These are phyloP conservation scores for Umbilicus rupestris DNA, from an alignment of 164 flowering plant genomes.

Conservation along the genomic window DNA sequence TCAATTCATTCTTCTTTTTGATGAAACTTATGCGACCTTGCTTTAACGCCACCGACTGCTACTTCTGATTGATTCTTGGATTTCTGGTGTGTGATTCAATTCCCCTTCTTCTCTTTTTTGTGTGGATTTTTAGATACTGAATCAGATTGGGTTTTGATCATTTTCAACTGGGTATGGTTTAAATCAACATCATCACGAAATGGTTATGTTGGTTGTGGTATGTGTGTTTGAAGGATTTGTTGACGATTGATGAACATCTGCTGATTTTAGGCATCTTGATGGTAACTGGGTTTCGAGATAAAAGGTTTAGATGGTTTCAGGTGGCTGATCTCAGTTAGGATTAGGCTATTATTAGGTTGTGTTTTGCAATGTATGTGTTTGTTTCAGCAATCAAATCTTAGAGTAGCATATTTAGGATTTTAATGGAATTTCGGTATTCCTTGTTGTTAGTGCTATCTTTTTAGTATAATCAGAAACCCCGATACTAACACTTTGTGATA, in stretches of 20 bases:
- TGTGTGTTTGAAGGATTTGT: not conserved
- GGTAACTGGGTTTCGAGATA: not conserved
- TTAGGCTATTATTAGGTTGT: not conserved
- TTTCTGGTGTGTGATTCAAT: not conserved
- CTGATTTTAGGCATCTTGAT: not conserved
- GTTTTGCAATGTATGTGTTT: not conserved
- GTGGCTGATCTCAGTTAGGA: not conserved
- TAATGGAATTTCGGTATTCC: not conserved
- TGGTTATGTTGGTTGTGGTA: not conserved
- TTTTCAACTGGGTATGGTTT: not conserved
- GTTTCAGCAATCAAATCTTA: not conserved
- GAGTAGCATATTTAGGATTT: not conserved
- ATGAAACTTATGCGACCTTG: conserved; percentile 1
- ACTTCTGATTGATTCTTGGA: not conserved
- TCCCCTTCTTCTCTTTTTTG: not conserved
- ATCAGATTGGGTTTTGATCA: not conserved
- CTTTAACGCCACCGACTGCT: not conserved
- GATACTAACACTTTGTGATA: not conserved
- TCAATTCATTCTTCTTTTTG: not conserved
- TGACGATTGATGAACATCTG: not conserved
- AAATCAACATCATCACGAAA: too few relatives aligned
- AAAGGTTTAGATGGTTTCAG: not conserved
- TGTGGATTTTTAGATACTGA: not conserved
- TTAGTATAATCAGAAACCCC: not conserved
- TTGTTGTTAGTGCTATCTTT: not conserved